Evolutionary conservation across 495 filamentous ascomycete species (phyloP).

Genomic region (Sphaerosporella brunnea): DNA sequence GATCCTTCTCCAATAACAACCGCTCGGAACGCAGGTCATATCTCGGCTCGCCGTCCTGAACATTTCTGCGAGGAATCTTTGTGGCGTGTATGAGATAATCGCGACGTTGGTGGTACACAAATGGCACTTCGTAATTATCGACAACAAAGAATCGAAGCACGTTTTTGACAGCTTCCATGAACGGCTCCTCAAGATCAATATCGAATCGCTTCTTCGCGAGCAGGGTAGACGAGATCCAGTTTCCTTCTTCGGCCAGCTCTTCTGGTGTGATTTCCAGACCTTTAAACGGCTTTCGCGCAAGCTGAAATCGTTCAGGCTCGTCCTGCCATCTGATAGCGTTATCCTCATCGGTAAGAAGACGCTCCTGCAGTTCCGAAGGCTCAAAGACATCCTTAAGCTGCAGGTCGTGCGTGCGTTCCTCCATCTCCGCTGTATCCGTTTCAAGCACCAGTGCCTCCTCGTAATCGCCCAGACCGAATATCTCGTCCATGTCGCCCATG

Average conservation of each 20-base stretch:
- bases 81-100: slow-evolving; percentile 91
- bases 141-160: slow-evolving; percentile 89
- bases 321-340: slow-evolving; percentile 72
- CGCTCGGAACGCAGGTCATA: slow-evolving; percentile 68
- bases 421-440: slow-evolving; percentile 56
- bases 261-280: slow-evolving; percentile 37
- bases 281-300: slow-evolving; percentile 73
- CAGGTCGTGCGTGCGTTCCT: slow-evolving; percentile 53
- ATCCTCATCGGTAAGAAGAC: slow-evolving; percentile 87
- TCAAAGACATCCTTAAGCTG: slow-evolving; percentile 96
- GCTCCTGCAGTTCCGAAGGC: slow-evolving; percentile 79
- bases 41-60: slow-evolving; percentile 44
- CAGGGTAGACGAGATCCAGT: slow-evolving; percentile 79
- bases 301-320: slow-evolving; percentile 84
- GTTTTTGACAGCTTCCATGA: slow-evolving; percentile 71
- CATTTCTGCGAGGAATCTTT: slow-evolving; percentile 41
- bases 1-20: slow-evolving; percentile 73
- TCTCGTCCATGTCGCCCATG: slow-evolving; percentile 81
- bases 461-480: slow-evolving; percentile 91
- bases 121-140: slow-evolving; percentile 86
- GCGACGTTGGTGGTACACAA: slow-evolving; percentile 93
- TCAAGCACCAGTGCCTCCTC: slow-evolving; percentile 76
- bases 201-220: slow-evolving; percentile 56
- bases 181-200: slow-evolving; percentile 53
- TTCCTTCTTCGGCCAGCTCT: slow-evolving; percentile 74